These are phyloP conservation scores for Eucalyptus virginea DNA, from an alignment of 345 rosid genomes.

Conservation along the genomic window DNA sequence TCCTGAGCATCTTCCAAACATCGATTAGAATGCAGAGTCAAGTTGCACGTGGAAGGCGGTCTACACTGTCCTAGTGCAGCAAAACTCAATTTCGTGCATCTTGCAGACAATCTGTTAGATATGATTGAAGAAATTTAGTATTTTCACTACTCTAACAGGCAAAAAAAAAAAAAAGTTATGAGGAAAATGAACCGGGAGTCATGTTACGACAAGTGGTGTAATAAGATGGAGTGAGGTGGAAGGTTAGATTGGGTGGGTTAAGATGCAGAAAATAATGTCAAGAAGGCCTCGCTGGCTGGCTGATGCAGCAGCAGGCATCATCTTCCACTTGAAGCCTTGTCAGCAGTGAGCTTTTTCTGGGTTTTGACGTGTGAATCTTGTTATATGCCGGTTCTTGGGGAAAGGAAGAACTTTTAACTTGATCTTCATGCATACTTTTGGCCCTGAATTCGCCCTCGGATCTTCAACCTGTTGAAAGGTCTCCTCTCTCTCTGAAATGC, in stretches of 20 bases:
- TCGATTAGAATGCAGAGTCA: neutral
- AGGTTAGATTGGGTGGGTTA: neutral
- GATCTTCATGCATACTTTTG: too few relatives aligned
- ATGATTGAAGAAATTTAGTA: neutral
- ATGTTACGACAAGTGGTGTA: neutral
- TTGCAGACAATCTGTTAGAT: neutral
- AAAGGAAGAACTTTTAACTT: neutral
- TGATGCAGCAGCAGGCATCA: neutral
- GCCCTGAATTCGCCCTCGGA: neutral
- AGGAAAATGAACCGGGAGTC: neutral
- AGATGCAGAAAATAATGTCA: neutral
- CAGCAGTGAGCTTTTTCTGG: neutral
- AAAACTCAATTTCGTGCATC: neutral
- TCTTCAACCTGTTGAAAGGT: neutral
- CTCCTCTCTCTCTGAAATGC: neutral
- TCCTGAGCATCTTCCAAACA: neutral
- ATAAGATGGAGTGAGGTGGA: neutral
- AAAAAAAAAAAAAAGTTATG: neutral
- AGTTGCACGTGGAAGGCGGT: neutral
- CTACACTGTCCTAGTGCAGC: neutral
- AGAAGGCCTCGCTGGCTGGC: neutral
- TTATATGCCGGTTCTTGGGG: neutral
- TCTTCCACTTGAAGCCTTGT: neutral
- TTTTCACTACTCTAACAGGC: accelerated
- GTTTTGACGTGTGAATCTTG: neutral